Conservation (phyloP, 1,284 basidiomycete species). For the Singerocomus inundabilis region DNA sequence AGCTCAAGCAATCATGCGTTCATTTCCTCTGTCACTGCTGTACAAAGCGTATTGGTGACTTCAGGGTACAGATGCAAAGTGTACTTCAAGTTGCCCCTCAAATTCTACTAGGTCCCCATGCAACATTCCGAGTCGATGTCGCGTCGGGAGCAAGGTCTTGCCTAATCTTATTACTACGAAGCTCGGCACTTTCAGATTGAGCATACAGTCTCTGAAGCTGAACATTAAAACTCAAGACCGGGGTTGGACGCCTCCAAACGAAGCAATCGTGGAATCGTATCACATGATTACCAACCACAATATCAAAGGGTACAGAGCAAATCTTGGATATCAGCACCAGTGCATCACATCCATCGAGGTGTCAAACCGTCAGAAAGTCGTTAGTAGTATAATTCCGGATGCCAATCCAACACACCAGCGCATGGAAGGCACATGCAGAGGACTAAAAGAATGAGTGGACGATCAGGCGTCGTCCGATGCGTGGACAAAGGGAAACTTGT, state of each 20-base stretch:
- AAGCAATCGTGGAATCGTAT: background rate
- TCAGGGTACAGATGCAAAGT: too few species aligned
- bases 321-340: background rate
- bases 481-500: background rate
- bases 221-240: background rate
- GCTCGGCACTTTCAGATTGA: too few species aligned
- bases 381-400: background rate
- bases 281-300: background rate
- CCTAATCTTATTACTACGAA: too few species aligned
- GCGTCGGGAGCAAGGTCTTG: too few species aligned
- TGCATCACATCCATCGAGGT: background rate
- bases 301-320: background rate
- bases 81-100: too few species aligned
- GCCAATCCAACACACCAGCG: background rate
- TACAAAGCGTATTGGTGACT: too few species aligned
- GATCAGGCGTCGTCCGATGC: background rate
- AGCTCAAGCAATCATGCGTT: too few species aligned
- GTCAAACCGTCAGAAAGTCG: background rate
- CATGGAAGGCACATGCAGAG: background rate
- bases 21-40: too few species aligned
- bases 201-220: too few species aligned
- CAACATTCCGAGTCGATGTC: too few species aligned
- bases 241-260: background rate
- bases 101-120: too few species aligned
- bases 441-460: too few species aligned